phyloP scores from a whole-genome alignment of 2,329 filamentous ascomycete genomes.

The Coniochaeta sp. region DNA sequence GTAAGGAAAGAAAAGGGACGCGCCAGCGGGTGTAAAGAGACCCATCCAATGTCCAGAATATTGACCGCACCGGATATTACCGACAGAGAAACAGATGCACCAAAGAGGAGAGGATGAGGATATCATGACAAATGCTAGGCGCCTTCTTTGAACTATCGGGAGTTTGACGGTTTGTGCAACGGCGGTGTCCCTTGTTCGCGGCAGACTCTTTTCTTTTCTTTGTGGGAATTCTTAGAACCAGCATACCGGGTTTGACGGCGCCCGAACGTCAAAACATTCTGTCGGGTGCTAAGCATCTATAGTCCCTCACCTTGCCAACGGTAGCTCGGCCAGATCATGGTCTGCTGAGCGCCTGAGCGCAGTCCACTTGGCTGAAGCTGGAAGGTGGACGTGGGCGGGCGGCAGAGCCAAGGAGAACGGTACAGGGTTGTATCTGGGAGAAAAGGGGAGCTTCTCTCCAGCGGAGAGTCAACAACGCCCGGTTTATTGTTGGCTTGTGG shows the following conservation, averaged over 20 bases:
- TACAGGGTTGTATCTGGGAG: not conserved
- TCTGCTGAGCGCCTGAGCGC: conserved; percentile 1
- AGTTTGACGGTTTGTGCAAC: not conserved
- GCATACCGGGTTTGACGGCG: not conserved
- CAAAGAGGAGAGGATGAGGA: not conserved
- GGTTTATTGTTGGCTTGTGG: too few relatives aligned
- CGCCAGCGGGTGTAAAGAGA: too few relatives aligned
- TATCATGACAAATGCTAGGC: not conserved
- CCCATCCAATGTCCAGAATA: too few relatives aligned
- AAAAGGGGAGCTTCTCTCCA: too few relatives aligned
- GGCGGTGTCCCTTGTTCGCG: not conserved
- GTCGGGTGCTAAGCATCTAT: not conserved
- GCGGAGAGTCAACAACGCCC: too few relatives aligned
- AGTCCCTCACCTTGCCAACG: not conserved
- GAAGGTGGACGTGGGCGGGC: not conserved
- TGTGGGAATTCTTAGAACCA: not conserved
- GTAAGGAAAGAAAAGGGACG: not conserved
- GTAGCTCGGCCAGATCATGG: not conserved
- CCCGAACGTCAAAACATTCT: not conserved
- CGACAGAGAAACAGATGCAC: not conserved
- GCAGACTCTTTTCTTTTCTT: not conserved
- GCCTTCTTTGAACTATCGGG: not conserved
- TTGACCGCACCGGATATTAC: not conserved
- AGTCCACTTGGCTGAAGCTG: not conserved
- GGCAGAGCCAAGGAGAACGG: not conserved